Conservation (phyloP, 1,284 basidiomycete genomes). For the Acaromyces ingoldii region DNA sequence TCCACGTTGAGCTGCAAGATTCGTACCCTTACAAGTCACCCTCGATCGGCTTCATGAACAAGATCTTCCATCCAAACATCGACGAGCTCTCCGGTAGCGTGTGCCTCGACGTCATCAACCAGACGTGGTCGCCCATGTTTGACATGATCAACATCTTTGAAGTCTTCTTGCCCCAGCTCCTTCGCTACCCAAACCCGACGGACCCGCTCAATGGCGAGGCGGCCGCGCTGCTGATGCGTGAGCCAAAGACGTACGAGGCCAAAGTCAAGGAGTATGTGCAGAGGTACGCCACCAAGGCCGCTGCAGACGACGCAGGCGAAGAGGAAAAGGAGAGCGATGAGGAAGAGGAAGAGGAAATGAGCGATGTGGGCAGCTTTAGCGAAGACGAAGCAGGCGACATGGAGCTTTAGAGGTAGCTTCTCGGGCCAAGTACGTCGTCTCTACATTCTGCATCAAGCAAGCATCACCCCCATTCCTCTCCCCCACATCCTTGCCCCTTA, state of each 20-base stretch:
- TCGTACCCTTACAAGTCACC: slow-evolving; percentile 99
- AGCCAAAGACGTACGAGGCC: slow-evolving; percentile 65
- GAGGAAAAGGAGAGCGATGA: slow-evolving; percentile 28
- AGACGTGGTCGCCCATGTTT: slow-evolving; percentile 39
- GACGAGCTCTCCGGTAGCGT: slow-evolving; percentile 67
- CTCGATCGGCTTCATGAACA: slow-evolving; percentile 99
- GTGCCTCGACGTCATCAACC: slow-evolving; percentile 47
- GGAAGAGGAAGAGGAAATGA: slow-evolving; percentile 40
- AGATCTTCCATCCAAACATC: slow-evolving; percentile 99
- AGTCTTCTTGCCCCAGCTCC: slow-evolving; percentile 89
- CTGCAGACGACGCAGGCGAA: slow-evolving; percentile 21
- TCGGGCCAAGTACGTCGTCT: neutral
- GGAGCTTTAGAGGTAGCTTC: slow-evolving; percentile 18
- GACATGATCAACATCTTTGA: slow-evolving; percentile 99
- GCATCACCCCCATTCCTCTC: neutral
- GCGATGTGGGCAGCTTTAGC: slow-evolving; percentile 44
- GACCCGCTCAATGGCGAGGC: slow-evolving; percentile 97
- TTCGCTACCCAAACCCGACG: slow-evolving; percentile 95
- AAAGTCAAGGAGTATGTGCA: slow-evolving; percentile 42
- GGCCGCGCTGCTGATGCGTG: slow-evolving; percentile 90
- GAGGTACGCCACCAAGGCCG: slow-evolving; percentile 33
- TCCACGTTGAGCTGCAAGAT: slow-evolving; percentile 97
- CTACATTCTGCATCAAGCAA: neutral
- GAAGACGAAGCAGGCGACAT: slow-evolving; percentile 32
- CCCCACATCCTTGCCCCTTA: neutral